Percentiles rank a stretch among this genome's conserved stretches.
These are phyloP conservation scores for Melanogaster broomeanus DNA, from an alignment of 768 basidiomycete genomes.

Conservation along the genomic window DNA sequence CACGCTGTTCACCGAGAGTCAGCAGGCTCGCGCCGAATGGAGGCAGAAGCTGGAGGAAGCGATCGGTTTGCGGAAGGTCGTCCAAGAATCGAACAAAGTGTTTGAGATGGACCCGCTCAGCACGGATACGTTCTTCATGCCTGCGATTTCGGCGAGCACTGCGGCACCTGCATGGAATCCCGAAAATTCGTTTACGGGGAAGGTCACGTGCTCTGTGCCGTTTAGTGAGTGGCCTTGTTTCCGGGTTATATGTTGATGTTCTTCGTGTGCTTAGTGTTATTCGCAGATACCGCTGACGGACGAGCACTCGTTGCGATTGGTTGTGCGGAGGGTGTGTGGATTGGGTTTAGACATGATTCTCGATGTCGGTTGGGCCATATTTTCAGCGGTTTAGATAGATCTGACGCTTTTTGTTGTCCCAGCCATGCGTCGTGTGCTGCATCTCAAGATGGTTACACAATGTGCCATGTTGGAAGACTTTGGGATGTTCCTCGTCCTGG, in stretches of 20 bases:
- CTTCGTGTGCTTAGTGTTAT: slow-evolving; percentile 9
- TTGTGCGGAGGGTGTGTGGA: slow-evolving; percentile 95
- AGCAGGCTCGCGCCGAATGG: slow-evolving; percentile 81
- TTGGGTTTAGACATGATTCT: slow-evolving; percentile 88
- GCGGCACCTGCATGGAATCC: slow-evolving; percentile 59
- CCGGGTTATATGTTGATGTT: background rate
- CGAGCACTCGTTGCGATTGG: slow-evolving; percentile 90
- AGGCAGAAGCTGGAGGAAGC: slow-evolving; percentile 88
- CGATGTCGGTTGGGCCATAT: slow-evolving; percentile 50
- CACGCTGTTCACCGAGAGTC: slow-evolving; percentile 84
- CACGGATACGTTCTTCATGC: slow-evolving; percentile 83
- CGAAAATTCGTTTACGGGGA: slow-evolving; percentile 73
- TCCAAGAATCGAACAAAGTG: slow-evolving; percentile 92
- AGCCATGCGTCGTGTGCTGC: slow-evolving; percentile 93
- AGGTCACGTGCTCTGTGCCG: slow-evolving; percentile 93
- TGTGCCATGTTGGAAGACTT: slow-evolving; percentile 97
- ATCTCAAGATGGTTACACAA: slow-evolving; percentile 91
- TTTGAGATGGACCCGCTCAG: slow-evolving; percentile 93
- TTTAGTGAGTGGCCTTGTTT: slow-evolving; percentile 57
- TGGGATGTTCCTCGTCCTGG: slow-evolving; percentile 93
- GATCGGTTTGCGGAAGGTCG: slow-evolving; percentile 77
- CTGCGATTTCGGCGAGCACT: slow-evolving; percentile 53
- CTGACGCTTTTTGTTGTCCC: slow-evolving; percentile 10
- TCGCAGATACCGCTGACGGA: slow-evolving; percentile 76
- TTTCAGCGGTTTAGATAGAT: background rate